These are phyloP conservation scores for Ogataea trehaloabstinens DNA, from an alignment of 805 yeast species.

Conservation along the genomic window DNA sequence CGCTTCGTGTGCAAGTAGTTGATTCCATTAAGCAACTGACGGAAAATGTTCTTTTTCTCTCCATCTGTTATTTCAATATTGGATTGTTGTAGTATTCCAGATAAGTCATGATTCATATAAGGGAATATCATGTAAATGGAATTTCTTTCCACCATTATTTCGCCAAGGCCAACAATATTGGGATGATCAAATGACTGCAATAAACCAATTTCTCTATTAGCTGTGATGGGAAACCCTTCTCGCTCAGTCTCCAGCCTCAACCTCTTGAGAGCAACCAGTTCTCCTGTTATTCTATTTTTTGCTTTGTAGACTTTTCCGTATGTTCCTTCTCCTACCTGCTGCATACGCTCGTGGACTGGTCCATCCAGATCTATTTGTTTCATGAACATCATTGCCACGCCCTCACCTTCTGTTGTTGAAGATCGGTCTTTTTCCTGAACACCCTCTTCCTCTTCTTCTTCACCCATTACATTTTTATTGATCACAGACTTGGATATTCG, in stretches of 20 bases:
- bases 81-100: conserved; percentile 82
- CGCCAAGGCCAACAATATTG: conserved; percentile 77
- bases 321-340: conserved; percentile 98
- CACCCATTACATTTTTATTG: conserved; percentile 17
- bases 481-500: conserved; percentile 15
- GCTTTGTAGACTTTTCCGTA: conserved; percentile 96
- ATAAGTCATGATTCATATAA: conserved; percentile 89
- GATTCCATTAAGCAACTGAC: conserved; percentile 66
- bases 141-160: conserved; percentile 81
- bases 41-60: conserved; percentile 64
- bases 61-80: conserved; percentile 58
- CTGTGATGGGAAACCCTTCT: conserved; percentile 96
- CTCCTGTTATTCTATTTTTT: conserved; percentile 61
- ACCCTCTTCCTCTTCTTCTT: conserved; percentile 19
- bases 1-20: conserved; percentile 64
- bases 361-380: conserved; percentile 22
- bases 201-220: conserved; percentile 84
- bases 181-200: conserved; percentile 80
- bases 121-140: conserved; percentile 88
- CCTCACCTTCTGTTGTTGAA: not conserved
- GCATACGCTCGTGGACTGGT: conserved; percentile 61
- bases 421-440: not conserved
- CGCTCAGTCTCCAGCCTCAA: conserved; percentile 81
- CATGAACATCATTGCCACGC: conserved; percentile 20
- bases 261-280: conserved; percentile 81